Percentiles rank a stretch among this genome's conserved stretches.
Evolutionary conservation across 257 asterid genomes (phyloP).

Genomic region (Euphrasia confusa): DNA sequence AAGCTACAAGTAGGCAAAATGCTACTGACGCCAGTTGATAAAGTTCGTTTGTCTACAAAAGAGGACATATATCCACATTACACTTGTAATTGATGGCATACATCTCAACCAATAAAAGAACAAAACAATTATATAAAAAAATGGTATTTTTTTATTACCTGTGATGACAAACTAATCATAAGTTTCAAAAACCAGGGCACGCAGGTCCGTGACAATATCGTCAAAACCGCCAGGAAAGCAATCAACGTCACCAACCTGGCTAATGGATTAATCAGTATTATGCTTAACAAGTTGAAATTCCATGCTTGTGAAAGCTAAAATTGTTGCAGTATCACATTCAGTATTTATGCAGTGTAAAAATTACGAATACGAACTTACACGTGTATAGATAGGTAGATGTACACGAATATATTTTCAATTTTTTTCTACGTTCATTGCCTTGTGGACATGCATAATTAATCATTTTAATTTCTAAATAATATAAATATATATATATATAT

Average conservation of each 20-base stretch:
- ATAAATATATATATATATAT: too few relatives aligned
- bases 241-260: slow-evolving; percentile 94
- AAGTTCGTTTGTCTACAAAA: slow-evolving; percentile 90
- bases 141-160: slow-evolving; percentile 43
- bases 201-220: slow-evolving; percentile 81
- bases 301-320: slow-evolving; percentile 14
- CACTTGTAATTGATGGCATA: slow-evolving; percentile 7
- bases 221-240: slow-evolving; percentile 67
- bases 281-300: slow-evolving; percentile 23
- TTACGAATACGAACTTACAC: too few relatives aligned
- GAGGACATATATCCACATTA: slow-evolving; percentile 20
- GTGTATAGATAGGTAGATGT: too few relatives aligned
- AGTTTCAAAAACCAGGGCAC: slow-evolving; percentile 98
- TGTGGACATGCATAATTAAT: background rate
- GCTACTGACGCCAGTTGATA: slow-evolving; percentile 97
- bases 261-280: slow-evolving; percentile 51
- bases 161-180: slow-evolving; percentile 97
- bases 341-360: too few relatives aligned
- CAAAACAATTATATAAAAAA: background rate
- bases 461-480: background rate
- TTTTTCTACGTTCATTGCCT: background rate
- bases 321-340: slow-evolving; percentile 5
- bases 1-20: slow-evolving; percentile 95
- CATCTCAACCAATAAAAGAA: slow-evolving; percentile 13
- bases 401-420: too few relatives aligned